These are phyloP conservation scores for Rosa rugosa DNA, from an alignment of 306 rosid genomes.

Conservation along the genomic window DNA sequence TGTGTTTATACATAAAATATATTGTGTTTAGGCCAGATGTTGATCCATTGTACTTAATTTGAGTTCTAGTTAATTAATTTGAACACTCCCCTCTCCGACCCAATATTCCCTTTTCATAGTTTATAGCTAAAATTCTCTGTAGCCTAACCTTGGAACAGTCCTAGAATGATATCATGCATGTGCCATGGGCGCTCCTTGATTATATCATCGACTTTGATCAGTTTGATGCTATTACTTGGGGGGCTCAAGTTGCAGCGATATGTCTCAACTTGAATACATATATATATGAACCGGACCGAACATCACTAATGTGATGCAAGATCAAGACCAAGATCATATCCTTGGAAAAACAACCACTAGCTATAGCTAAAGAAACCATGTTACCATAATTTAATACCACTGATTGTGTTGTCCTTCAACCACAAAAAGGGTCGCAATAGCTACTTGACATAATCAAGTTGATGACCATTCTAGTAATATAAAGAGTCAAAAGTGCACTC, in stretches of 20 bases:
- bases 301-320: no score
- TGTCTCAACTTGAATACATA: no score
- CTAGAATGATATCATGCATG: no score
- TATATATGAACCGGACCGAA: no score
- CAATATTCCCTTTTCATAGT: background rate
- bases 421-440: background rate
- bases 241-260: no score
- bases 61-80: background rate
- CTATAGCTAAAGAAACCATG: background rate
- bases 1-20: background rate
- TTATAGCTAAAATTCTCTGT: no score
- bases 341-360: background rate
- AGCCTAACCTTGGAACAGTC: no score
- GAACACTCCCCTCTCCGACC: background rate
- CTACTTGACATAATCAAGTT: background rate
- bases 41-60: background rate
- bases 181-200: no score
- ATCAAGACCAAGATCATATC: background rate
- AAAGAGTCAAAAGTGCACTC: background rate
- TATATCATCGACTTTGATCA: no score
- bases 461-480: background rate
- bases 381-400: background rate
- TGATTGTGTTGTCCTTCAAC: background rate
- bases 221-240: no score
- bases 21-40: background rate